Base-by-base conservation (phyloP, 805 yeast species). In the Scheffersomyces amazonensis region DNA sequence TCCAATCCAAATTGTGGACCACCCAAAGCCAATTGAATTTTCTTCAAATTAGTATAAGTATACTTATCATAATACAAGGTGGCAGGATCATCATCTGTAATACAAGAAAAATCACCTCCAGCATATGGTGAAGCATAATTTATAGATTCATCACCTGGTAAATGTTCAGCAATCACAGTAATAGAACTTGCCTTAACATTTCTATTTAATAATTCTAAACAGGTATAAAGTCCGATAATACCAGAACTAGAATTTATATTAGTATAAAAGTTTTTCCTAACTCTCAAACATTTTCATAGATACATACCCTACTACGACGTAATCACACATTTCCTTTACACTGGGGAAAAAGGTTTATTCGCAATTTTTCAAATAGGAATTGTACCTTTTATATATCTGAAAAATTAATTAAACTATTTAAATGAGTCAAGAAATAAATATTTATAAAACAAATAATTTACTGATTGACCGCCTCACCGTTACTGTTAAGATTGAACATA, bases 41-140 rank as follows among this genome's bases (percentile, higher is more conserved):
- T 50, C 3, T 44, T 50, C 31, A 83, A 56, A 49, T 75, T 68
- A 16, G 64, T 52, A 53, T 80, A 84, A 2, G 88, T 80, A 48
- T 62, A 66, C 51, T 71, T 71, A 52, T 83, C 90, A 48, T 65
- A 79, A 3, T 53, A 54, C 36, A 81, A 49, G 0, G 64, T 58
- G 4, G 48, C 50, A 1, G 51, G 46, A 32, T 80, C 85, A 42
- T 73, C 69, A 2, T 81, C 84, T 0, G 86, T 73, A 33, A 83
- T 81, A 32, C 66, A 46, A 15, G 62, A 57, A 44, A 70, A 56
- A 56, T 60, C 49, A 6, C 65, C 65, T 5, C 71, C 73, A 0
- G 95, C 95, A 76, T 83, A 83, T 0, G 95, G 95, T 0, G 90
- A 83, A 1, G 95, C 80, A 57, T 82, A 87, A 35, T 76, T 68